These are phyloP conservation scores for Saccharomycopsis fermentans DNA, from an alignment of 805 yeast genomes.

Conservation along the genomic window DNA sequence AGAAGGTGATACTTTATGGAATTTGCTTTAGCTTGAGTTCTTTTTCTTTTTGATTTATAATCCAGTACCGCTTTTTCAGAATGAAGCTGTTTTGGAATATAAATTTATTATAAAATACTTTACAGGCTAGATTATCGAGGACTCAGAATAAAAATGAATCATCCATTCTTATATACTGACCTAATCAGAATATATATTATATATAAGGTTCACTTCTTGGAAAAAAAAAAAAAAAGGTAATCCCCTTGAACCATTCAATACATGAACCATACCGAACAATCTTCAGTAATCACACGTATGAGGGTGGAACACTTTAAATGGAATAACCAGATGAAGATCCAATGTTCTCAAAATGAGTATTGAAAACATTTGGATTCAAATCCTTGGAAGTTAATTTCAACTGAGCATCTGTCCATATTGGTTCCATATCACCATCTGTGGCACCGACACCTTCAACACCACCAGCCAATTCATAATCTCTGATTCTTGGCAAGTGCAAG, in stretches of 20 bases:
- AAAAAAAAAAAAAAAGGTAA: constrained; percentile 1
- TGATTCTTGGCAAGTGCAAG: constrained; percentile 61
- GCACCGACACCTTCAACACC: constrained; percentile 87
- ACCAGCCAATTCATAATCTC: constrained; percentile 70
- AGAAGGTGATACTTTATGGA: constrained; percentile 19
- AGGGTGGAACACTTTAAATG: background rate
- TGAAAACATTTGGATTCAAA: constrained; percentile 55
- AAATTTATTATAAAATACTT: no score
- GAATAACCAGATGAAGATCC: constrained; percentile 59
- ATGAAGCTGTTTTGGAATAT: no score
- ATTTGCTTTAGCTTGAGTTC: background rate
- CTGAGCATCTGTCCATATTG: constrained; percentile 84
- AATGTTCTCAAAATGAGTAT: constrained; percentile 51
- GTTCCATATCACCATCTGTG: constrained; percentile 33
- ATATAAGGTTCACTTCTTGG: background rate
- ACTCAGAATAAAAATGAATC: background rate
- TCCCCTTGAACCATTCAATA: background rate
- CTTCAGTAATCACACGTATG: background rate
- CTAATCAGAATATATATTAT: background rate
- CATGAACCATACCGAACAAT: background rate
- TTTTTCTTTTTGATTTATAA: background rate
- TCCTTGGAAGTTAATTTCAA: constrained; percentile 51
- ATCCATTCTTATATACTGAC: background rate
- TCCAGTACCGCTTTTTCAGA: no score
- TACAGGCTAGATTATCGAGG: no score